Evolutionary conservation across 2,329 filamentous ascomycete genomes (phyloP).

Genomic region (Neofusicoccum sp.): DNA sequence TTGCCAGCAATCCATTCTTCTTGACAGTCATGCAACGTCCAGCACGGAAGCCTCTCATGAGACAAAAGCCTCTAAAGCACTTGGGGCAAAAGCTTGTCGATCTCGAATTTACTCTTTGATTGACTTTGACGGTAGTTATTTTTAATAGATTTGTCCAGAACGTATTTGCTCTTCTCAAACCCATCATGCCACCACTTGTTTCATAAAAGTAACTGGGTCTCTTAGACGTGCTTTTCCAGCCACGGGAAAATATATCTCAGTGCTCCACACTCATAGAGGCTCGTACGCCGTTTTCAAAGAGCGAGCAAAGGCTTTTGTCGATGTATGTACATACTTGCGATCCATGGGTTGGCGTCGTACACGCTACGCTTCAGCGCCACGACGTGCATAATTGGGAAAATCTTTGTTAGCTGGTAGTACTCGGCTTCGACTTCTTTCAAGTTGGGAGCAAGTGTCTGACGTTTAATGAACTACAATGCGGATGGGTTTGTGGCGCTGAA

Average conservation of each 20-base stretch:
- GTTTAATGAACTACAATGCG: neutral
- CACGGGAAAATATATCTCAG: conserved; percentile 25
- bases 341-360: conserved; percentile 24
- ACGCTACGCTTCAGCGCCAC: conserved; percentile 20
- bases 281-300: conserved; percentile 23
- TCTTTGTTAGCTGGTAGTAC: neutral
- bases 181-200: conserved; percentile 24
- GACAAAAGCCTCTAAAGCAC: neutral
- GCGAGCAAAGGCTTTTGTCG: conserved; percentile 23
- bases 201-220: conserved; percentile 15
- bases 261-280: conserved; percentile 18
- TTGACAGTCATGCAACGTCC: too few relatives aligned
- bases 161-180: conserved; percentile 23
- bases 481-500: neutral
- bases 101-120: neutral
- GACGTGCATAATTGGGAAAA: neutral
- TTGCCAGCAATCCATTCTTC: too few relatives aligned
- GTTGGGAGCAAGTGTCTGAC: neutral
- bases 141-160: conserved; percentile 22
- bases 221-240: conserved; percentile 23
- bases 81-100: neutral
- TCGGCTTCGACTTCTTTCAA: neutral
- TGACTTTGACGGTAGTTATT: conserved; percentile 21
- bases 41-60: too few relatives aligned
- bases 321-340: conserved; percentile 24